Conservation (phyloP, 371 early-diverging fungal genomes). For the Apophysomyces ossiformis region DNA sequence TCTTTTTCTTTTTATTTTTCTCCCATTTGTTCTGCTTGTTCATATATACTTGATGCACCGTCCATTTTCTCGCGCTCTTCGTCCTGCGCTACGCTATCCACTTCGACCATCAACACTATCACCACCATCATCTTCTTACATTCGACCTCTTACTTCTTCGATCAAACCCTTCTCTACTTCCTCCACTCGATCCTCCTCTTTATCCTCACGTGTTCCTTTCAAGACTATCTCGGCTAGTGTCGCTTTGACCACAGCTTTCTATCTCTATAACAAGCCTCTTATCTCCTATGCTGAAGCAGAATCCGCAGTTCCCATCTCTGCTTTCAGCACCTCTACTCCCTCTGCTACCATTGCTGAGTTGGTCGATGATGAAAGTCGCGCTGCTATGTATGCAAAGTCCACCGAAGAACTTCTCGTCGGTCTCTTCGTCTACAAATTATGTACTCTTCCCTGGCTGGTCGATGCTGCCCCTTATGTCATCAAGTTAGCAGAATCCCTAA, state of each 20-base stretch:
- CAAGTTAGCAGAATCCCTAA: constrained; percentile 59
- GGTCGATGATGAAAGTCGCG: constrained; percentile 43
- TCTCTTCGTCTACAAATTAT: constrained; percentile 42
- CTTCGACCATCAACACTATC: constrained; percentile 12
- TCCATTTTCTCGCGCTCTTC: constrained; percentile 14
- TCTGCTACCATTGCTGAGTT: constrained; percentile 33
- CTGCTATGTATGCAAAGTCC: constrained; percentile 58
- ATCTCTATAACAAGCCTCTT: constrained; percentile 16
- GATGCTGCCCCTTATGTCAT: constrained; percentile 53
- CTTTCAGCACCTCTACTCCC: constrained; percentile 35
- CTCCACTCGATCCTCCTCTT: constrained; percentile 11
- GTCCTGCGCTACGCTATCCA: constrained; percentile 14
- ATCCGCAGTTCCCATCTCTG: constrained; percentile 29
- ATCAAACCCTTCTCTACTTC: constrained; percentile 5
- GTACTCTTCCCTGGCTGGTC: constrained; percentile 45
- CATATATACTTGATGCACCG: constrained; percentile 14
- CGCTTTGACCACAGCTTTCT: constrained; percentile 23
- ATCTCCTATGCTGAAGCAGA: constrained; percentile 22
- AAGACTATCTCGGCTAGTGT: constrained; percentile 27
- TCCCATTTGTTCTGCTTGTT: neutral
- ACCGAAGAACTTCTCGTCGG: constrained; percentile 39
- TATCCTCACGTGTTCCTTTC: constrained; percentile 12
- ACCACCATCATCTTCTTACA: constrained; percentile 2
- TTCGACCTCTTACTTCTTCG: constrained; percentile 1
- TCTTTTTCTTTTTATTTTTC: constrained; percentile 11